Conservation (phyloP, 352 stramenopile species). For the Phytophthora gonapodyides region DNA sequence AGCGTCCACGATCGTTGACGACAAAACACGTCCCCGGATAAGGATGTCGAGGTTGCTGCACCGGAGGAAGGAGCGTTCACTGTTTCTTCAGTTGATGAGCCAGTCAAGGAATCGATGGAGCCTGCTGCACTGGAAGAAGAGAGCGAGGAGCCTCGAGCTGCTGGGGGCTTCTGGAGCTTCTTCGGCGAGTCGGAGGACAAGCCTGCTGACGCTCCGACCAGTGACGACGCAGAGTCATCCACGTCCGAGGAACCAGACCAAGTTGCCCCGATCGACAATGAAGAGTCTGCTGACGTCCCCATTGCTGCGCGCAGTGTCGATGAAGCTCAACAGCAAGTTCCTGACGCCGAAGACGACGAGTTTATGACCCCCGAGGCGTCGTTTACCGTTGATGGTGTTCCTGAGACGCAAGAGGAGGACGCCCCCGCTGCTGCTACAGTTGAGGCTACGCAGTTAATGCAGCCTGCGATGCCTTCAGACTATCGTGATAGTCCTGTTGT, state of each 20-base stretch:
- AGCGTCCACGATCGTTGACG: background rate
- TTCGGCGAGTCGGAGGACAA: constrained; percentile 16
- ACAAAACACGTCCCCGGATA: background rate
- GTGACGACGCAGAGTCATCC: background rate
- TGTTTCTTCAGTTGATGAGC: constrained; percentile 11
- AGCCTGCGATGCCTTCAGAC: too few relatives aligned
- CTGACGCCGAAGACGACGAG: constrained; percentile 7
- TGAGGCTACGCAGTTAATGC: too few relatives aligned
- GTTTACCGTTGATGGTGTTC: background rate
- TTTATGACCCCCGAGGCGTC: background rate
- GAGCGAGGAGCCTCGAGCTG: background rate
- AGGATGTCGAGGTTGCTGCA: constrained; percentile 1
- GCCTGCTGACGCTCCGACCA: background rate
- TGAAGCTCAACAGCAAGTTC: background rate
- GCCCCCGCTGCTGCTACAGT: too few relatives aligned
- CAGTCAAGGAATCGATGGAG: background rate
- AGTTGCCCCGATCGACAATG: background rate
- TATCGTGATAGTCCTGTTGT: too few relatives aligned
- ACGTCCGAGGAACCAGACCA: background rate
- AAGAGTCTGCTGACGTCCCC: background rate
- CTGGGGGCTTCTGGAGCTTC: constrained; percentile 29
- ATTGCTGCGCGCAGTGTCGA: background rate
- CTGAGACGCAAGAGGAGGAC: background rate
- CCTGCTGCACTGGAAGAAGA: background rate
- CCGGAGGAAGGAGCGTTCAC: background rate